phyloP scores from a whole-genome alignment of 306 rosid genomes.

The Prunus armeniaca region DNA sequence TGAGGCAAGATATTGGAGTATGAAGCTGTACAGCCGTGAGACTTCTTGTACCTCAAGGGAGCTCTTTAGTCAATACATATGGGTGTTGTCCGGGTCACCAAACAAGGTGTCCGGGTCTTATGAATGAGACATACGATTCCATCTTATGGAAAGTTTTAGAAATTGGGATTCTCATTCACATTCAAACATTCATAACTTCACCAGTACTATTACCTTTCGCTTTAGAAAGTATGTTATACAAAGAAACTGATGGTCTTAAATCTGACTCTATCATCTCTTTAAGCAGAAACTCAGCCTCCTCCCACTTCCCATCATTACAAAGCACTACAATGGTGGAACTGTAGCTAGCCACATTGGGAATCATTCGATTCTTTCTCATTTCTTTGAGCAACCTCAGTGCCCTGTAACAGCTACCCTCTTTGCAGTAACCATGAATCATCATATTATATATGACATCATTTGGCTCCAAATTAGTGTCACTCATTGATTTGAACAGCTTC shows the following conservation, averaged over 20 bases:
- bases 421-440: conserved; percentile 72
- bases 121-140: not conserved
- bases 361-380: conserved; percentile 59
- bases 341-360: conserved; percentile 64
- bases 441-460: conserved; percentile 64
- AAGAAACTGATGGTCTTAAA: conserved; percentile 44
- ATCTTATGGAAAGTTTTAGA: not conserved
- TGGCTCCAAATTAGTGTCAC: conserved; percentile 47
- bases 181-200: not conserved
- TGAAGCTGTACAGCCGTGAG: not conserved
- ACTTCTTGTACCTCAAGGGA: not conserved
- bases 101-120: not conserved
- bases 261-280: conserved; percentile 47
- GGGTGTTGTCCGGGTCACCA: not conserved
- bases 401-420: conserved; percentile 67
- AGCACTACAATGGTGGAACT: conserved; percentile 53
- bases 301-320: conserved; percentile 57
- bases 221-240: conserved; percentile 39
- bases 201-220: conserved; percentile 19
- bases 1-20: not conserved
- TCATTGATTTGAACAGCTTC: conserved; percentile 50
- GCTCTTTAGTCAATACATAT: not conserved
- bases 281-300: conserved; percentile 55
- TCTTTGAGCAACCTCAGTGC: conserved; percentile 65
- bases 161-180: not conserved